Evolutionary conservation across 305 asterid species (phyloP).

Genomic region (Fraxinus ornus): DNA sequence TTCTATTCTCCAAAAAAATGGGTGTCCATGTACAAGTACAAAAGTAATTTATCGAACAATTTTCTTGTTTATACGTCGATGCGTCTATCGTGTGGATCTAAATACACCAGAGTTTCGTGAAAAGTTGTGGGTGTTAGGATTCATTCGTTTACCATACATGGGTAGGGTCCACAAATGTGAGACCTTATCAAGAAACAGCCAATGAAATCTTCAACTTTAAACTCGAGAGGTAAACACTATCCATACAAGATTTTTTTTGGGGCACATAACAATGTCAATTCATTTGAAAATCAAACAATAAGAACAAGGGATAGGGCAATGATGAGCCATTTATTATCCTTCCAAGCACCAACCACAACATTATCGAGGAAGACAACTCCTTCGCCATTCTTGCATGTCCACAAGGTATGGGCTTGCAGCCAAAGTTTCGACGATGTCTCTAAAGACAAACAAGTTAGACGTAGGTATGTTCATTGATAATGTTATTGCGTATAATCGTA

Average conservation of each 20-base stretch:
- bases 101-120: neutral
- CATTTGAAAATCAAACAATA: slow-evolving; percentile 21
- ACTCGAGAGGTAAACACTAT: neutral
- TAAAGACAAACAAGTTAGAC: slow-evolving; percentile 27
- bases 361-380: slow-evolving; percentile 29
- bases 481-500: neutral
- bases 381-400: slow-evolving; percentile 21
- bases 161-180: slow-evolving; percentile 24
- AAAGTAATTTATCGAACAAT: neutral
- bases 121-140: neutral
- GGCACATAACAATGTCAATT: slow-evolving; percentile 27
- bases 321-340: slow-evolving; percentile 50
- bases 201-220: slow-evolving; percentile 22
- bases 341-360: slow-evolving; percentile 33
- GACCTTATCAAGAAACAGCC: slow-evolving; percentile 38
- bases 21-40: no score
- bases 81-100: neutral
- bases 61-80: no score
- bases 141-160: neutral
- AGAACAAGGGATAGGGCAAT: neutral
- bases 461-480: slow-evolving; percentile 43
- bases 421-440: slow-evolving; percentile 14
- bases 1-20: no score
- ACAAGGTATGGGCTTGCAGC: slow-evolving; percentile 27
- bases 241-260: slow-evolving; percentile 6